These are phyloP conservation scores for Pneumocystis carinii DNA, from an alignment of 1,139 yeast genomes.

Conservation along the genomic window DNA sequence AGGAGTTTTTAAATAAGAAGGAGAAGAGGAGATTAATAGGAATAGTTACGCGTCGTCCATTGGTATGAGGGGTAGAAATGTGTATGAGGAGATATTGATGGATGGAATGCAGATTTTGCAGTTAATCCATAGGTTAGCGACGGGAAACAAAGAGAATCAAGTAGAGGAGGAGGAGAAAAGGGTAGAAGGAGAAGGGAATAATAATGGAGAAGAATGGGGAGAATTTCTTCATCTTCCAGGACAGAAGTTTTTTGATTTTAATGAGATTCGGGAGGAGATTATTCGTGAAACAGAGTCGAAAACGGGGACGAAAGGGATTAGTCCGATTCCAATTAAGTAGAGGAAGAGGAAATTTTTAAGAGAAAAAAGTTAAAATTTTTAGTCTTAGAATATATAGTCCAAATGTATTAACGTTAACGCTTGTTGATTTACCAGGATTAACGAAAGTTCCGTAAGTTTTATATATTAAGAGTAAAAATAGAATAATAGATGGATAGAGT, in stretches of 20 bases:
- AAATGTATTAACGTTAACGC: conserved; percentile 82
- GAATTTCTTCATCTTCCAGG: conserved; percentile 89
- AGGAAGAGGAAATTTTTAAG: neutral
- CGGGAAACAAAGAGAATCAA: conserved; percentile 11
- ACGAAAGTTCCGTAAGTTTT: conserved; percentile 67
- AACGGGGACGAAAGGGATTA: conserved; percentile 89
- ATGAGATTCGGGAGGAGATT: conserved; percentile 80
- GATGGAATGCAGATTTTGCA: conserved; percentile 15
- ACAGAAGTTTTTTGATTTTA: conserved; percentile 75
- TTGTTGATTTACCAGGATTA: conserved; percentile 94
- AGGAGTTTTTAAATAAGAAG: neutral
- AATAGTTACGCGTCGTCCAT: conserved; percentile 86
- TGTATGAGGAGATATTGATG: neutral
- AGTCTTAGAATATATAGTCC: conserved; percentile 77
- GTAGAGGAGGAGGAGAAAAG: conserved; percentile 14
- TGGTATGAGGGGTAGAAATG: conserved; percentile 29
- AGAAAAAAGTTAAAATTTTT: neutral
- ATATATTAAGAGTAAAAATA: neutral
- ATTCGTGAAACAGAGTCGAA: conserved; percentile 86
- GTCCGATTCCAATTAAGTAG: conserved; percentile 74
- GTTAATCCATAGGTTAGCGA: conserved; percentile 18
- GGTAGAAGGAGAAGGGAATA: conserved; percentile 31
- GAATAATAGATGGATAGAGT: conserved; percentile 27
- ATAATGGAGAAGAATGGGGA: conserved; percentile 92
- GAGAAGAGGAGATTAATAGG: conserved; percentile 41